These are phyloP conservation scores for Pleurotus salmoneostramineus DNA, from an alignment of 768 basidiomycete species.

Conservation along the genomic window DNA sequence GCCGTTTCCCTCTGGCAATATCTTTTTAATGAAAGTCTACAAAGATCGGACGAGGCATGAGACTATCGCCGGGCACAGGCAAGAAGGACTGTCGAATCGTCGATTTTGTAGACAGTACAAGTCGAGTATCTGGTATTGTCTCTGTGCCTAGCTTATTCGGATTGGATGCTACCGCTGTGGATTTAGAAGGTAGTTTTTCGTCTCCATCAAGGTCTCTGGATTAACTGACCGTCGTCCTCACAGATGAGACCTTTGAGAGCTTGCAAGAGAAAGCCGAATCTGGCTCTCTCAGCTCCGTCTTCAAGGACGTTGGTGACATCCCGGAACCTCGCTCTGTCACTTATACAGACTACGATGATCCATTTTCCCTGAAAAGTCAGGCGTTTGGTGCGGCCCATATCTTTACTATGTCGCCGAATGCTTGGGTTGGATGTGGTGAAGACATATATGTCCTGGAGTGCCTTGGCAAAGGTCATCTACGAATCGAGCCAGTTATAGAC, in stretches of 20 bases:
- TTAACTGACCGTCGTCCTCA: neutral
- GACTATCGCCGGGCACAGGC: constrained; percentile 74
- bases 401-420: constrained; percentile 45
- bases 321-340: constrained; percentile 61
- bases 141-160: constrained; percentile 85
- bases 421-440: constrained; percentile 81
- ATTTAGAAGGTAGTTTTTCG: constrained; percentile 49
- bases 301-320: constrained; percentile 27
- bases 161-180: constrained; percentile 64
- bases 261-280: constrained; percentile 36
- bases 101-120: constrained; percentile 82
- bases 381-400: constrained; percentile 55
- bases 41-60: constrained; percentile 90
- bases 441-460: constrained; percentile 73
- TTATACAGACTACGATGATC: constrained; percentile 75
- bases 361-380: constrained; percentile 49
- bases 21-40: neutral
- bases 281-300: constrained; percentile 14
- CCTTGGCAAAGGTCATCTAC: constrained; percentile 64
- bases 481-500: constrained; percentile 45
- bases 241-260: constrained; percentile 50
- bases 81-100: constrained; percentile 86
- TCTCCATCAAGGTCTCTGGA: neutral
- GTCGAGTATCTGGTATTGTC: constrained; percentile 65
- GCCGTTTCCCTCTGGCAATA: neutral